Conservation (phyloP, 225 moss, liverwort and hornwort genomes). For the Polytrichum formosum region DNA sequence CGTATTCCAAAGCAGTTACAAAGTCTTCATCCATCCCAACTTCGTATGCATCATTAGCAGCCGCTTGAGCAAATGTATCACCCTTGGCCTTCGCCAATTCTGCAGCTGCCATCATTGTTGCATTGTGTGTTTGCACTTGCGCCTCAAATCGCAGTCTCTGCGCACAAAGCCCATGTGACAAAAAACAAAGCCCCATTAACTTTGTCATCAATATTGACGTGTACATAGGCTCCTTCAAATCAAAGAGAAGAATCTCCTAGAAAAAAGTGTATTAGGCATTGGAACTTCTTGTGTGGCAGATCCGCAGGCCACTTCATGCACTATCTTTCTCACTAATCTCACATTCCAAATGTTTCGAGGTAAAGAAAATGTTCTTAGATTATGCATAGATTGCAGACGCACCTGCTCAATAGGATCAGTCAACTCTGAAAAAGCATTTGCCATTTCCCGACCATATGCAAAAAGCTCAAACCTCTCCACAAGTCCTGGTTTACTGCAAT, state of each 20-base stretch:
- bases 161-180: constrained; percentile 5
- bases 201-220: neutral
- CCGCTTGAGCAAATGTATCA: constrained; percentile 61
- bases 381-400: neutral
- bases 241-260: too few species aligned
- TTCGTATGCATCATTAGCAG: constrained; percentile 75
- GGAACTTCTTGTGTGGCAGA: too few species aligned
- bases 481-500: constrained; percentile 71
- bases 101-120: constrained; percentile 72
- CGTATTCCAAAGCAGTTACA: constrained; percentile 88
- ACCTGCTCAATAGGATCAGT: constrained; percentile 98
- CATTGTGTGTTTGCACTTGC: constrained; percentile 70
- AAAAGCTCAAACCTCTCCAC: constrained; percentile 98
- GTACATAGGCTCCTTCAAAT: neutral
- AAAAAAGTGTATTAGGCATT: too few species aligned
- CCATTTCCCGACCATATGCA: constrained; percentile 94
- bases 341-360: too few species aligned
- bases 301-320: too few species aligned
- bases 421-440: constrained; percentile 96
- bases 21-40: constrained; percentile 93
- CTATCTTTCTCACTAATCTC: too few species aligned
- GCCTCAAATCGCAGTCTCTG: constrained; percentile 86
- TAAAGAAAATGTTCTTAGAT: too few species aligned
- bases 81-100: constrained; percentile 64
- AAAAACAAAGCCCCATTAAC: neutral